Evolutionary conservation across 306 rosid genomes (phyloP).

Genomic region (Prunus mume): DNA sequence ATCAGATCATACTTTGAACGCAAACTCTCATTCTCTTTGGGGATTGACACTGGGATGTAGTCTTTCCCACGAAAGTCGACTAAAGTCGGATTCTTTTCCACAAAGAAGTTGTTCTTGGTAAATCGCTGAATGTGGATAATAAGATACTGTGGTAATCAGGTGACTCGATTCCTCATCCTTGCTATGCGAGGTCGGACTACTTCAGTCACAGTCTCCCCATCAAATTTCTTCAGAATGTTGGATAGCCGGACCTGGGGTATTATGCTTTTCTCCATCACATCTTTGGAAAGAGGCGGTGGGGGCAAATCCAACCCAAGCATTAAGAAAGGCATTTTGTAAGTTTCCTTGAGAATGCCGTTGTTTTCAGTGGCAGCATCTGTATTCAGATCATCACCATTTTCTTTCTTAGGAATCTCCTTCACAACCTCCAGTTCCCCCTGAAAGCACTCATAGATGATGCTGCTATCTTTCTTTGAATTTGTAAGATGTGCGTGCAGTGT

Average conservation of each 20-base stretch:
- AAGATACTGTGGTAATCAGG: slow-evolving; percentile 74
- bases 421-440: slow-evolving; percentile 98
- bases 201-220: slow-evolving; percentile 88
- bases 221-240: slow-evolving; percentile 93
- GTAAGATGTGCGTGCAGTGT: slow-evolving; percentile 77
- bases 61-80: slow-evolving; percentile 97
- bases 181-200: slow-evolving; percentile 90
- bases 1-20: slow-evolving; percentile 85
- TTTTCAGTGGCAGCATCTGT: slow-evolving; percentile 48
- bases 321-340: slow-evolving; percentile 83
- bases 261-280: slow-evolving; percentile 96
- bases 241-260: slow-evolving; percentile 93
- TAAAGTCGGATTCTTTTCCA: slow-evolving; percentile 96
- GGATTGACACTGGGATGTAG: slow-evolving; percentile 83
- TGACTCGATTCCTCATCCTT: slow-evolving; percentile 85
- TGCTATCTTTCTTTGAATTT: slow-evolving; percentile 69
- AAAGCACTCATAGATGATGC: slow-evolving; percentile 85
- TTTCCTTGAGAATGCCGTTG: slow-evolving; percentile 41
- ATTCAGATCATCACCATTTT: slow-evolving; percentile 43
- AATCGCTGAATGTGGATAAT: slow-evolving; percentile 92
- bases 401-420: slow-evolving; percentile 71
- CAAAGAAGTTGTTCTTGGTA: slow-evolving; percentile 91
- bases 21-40: slow-evolving; percentile 64
- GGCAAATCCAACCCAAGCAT: slow-evolving; percentile 98
- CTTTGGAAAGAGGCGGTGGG: slow-evolving; percentile 95